Conservation (phyloP, 805 yeast species). For the Yarrowia bubula region DNA sequence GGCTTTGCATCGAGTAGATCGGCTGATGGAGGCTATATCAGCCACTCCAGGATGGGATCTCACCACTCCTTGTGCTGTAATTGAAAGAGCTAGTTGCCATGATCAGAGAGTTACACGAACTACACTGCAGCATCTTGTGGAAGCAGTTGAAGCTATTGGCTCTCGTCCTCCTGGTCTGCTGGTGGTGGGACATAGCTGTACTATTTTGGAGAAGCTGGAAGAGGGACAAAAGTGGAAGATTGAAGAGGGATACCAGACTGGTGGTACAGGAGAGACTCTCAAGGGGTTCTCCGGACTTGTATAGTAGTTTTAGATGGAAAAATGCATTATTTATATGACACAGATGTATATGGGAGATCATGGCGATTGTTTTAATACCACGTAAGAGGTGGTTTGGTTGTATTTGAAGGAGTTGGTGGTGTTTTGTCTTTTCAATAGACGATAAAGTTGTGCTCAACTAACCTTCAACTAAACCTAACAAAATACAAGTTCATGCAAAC, state of each 20-base stretch:
- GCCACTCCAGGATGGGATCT: constrained; percentile 65
- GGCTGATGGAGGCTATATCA: constrained; percentile 42
- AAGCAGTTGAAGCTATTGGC: constrained; percentile 72
- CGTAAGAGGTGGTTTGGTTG: no score
- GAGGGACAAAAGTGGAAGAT: constrained; percentile 45
- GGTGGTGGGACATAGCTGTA: constrained; percentile 77
- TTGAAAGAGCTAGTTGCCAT: constrained; percentile 90
- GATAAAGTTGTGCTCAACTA: no score
- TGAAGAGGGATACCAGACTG: constrained; percentile 45
- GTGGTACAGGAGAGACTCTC: neutral
- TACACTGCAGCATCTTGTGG: constrained; percentile 60
- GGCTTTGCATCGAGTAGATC: constrained; percentile 73
- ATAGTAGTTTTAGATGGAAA: neutral
- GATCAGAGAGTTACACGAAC: constrained; percentile 87
- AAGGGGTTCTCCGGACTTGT: neutral
- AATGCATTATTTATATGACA: neutral
- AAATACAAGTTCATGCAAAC: no score
- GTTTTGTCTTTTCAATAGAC: no score
- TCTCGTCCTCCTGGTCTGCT: constrained; percentile 91
- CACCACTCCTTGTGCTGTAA: constrained; percentile 73
- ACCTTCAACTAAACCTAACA: no score
- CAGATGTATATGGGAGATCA: no score
- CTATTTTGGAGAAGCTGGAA: constrained; percentile 43
- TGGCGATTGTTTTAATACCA: no score
- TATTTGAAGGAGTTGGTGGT: no score